Conservation (phyloP, 306 rosid species). For the Corylus americana region DNA sequence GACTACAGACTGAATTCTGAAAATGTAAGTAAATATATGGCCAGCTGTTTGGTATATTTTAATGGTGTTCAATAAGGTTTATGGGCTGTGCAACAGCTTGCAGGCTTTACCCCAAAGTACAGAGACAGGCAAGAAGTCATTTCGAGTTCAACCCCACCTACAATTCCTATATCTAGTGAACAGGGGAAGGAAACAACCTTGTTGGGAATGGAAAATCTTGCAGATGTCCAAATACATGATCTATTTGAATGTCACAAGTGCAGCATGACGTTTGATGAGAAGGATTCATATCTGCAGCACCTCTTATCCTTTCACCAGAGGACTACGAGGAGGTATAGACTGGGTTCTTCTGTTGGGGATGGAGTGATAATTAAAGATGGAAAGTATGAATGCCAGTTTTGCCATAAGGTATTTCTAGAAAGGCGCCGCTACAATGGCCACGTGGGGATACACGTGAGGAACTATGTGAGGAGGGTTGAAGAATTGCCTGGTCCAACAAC, state of each 20-base stretch:
- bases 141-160: constrained; percentile 33
- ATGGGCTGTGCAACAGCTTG: constrained; percentile 50
- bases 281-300: constrained; percentile 82
- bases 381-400: constrained; percentile 91
- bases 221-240: constrained; percentile 75
- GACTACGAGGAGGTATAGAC: constrained; percentile 79
- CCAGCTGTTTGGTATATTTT: constrained; percentile 8
- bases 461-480: constrained; percentile 70
- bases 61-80: constrained; percentile 26
- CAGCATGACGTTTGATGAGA: constrained; percentile 66
- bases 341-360: constrained; percentile 89
- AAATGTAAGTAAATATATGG: constrained; percentile 43
- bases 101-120: constrained; percentile 40
- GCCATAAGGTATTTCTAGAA: constrained; percentile 81
- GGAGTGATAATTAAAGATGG: constrained; percentile 91
- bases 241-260: constrained; percentile 89
- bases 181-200: constrained; percentile 46
- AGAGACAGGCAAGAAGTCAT: constrained; percentile 40
- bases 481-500: constrained; percentile 47
- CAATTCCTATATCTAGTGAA: constrained; percentile 36
- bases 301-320: constrained; percentile 73
- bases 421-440: constrained; percentile 90
- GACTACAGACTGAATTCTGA: constrained; percentile 35
- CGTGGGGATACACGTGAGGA: constrained; percentile 90
- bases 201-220: constrained; percentile 68